These are phyloP conservation scores for Naganishia vaughanmartiniae DNA, from an alignment of 768 basidiomycete genomes.

Conservation along the genomic window DNA sequence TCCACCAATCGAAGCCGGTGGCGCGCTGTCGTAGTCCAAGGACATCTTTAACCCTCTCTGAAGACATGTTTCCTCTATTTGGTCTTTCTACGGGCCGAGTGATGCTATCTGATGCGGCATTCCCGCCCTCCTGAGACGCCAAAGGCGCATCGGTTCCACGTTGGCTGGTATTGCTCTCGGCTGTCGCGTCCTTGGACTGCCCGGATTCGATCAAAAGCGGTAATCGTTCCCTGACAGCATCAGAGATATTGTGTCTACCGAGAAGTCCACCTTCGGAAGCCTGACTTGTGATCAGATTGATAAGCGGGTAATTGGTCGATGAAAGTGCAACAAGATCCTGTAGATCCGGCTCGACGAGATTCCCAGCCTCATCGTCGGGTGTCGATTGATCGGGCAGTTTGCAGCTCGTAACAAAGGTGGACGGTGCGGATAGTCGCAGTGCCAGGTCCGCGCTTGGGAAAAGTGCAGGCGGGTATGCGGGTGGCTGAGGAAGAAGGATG, in stretches of 20 bases:
- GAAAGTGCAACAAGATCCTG: constrained; percentile 78
- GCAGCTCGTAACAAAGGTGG: constrained; percentile 30
- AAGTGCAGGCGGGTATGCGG: constrained; percentile 69
- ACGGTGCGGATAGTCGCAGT: constrained; percentile 50
- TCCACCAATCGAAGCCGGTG: constrained; percentile 30
- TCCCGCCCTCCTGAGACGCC: background rate
- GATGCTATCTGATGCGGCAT: background rate
- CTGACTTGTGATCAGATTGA: constrained; percentile 55
- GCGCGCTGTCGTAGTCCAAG: constrained; percentile 31
- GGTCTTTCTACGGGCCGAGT: background rate
- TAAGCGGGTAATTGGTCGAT: constrained; percentile 73
- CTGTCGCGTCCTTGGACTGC: constrained; percentile 25
- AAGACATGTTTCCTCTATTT: background rate
- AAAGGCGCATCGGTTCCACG: background rate
- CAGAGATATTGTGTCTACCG: constrained; percentile 40
- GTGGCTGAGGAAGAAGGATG: constrained; percentile 83
- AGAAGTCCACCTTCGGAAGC: constrained; percentile 40
- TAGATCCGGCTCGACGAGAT: background rate
- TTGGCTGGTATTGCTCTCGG: background rate
- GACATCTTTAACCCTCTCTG: constrained; percentile 23
- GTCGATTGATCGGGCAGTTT: constrained; percentile 53
- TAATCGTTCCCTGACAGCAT: constrained; percentile 41
- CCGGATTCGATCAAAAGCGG: constrained; percentile 41
- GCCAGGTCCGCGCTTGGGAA: constrained; percentile 56
- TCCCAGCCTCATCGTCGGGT: constrained; percentile 55